These are phyloP conservation scores for Magnusiomyces ingens DNA, from an alignment of 1,139 yeast species.

Conservation along the genomic window DNA sequence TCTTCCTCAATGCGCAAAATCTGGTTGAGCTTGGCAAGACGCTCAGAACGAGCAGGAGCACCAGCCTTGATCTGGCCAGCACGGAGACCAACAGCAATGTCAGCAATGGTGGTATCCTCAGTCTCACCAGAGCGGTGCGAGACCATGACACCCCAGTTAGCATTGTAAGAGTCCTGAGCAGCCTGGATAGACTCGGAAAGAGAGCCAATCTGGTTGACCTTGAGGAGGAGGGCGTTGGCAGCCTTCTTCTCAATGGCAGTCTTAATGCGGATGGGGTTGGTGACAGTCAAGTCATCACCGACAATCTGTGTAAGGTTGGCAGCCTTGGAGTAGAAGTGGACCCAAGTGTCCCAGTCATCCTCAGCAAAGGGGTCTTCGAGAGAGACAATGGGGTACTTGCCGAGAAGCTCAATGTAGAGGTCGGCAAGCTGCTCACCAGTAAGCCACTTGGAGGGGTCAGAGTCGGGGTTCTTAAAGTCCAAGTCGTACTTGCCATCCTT, in stretches of 20 bases:
- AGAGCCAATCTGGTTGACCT: constrained; percentile 89
- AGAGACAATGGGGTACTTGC: constrained; percentile 93
- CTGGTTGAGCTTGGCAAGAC: constrained; percentile 91
- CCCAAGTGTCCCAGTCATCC: constrained; percentile 99
- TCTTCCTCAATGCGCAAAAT: constrained; percentile 96
- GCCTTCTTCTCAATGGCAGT: constrained; percentile 93
- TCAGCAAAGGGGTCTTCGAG: constrained; percentile 98
- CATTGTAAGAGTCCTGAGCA: constrained; percentile 82
- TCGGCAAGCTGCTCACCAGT: constrained; percentile 79
- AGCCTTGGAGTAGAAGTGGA: constrained; percentile 65
- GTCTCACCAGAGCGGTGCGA: constrained; percentile 99
- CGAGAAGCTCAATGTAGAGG: constrained; percentile 67
- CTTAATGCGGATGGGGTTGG: constrained; percentile 89
- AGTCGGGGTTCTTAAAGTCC: constrained; percentile 93
- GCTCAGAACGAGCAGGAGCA: constrained; percentile 99
- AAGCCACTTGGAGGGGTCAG: constrained; percentile 84
- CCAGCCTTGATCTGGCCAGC: constrained; percentile 98
- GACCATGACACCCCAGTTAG: constrained; percentile 97
- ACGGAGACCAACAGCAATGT: constrained; percentile 92
- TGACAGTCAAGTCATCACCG: constrained; percentile 95
- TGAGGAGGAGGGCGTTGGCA: constrained; percentile 85
- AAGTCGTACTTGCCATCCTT: constrained; percentile 92
- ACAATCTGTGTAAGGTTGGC: constrained; percentile 73
- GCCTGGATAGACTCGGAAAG: constrained; percentile 88
- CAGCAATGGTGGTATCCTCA: constrained; percentile 96